These are phyloP conservation scores for Babesia ovis DNA, from an alignment of 169 alveolate genomes.

Conservation along the genomic window DNA sequence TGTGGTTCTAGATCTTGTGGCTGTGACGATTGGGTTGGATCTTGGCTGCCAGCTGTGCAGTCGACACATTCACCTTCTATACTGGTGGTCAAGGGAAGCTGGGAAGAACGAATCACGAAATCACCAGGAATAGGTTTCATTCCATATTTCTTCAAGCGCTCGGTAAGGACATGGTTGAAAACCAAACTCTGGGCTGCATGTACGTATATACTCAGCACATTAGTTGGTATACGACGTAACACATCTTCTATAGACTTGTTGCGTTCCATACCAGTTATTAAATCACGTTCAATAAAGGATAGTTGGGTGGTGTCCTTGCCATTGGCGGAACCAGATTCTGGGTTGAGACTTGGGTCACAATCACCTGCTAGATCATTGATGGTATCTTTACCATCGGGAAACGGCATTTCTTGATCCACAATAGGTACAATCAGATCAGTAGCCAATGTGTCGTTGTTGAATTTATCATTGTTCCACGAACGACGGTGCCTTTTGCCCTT, in stretches of 20 bases:
- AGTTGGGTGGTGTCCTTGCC: conserved; percentile 3
- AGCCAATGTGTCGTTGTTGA: neutral
- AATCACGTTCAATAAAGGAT: conserved; percentile 67
- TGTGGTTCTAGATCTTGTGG: conserved; percentile 51
- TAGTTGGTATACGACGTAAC: conserved; percentile 78
- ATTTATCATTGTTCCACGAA: too few species aligned
- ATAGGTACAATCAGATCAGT: neutral
- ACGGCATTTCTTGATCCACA: neutral
- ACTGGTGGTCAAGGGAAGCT: conserved; percentile 25
- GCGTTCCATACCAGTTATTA: conserved; percentile 62
- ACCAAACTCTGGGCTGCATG: conserved; percentile 92
- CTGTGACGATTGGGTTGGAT: neutral
- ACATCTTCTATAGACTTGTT: conserved; percentile 76
- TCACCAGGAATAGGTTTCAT: conserved; percentile 77
- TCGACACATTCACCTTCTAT: conserved; percentile 12
- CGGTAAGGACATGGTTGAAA: conserved; percentile 84
- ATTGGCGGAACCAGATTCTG: neutral
- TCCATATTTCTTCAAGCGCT: conserved; percentile 87
- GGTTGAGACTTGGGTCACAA: conserved; percentile 3
- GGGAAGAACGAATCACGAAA: conserved; percentile 57
- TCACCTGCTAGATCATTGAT: neutral
- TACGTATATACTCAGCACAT: conserved; percentile 85
- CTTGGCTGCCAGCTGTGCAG: neutral
- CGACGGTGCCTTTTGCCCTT: neutral
- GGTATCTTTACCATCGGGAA: neutral